Evolutionary conservation across 2,329 filamentous ascomycete genomes (phyloP).

Genomic region (Talaromyces sp.): DNA sequence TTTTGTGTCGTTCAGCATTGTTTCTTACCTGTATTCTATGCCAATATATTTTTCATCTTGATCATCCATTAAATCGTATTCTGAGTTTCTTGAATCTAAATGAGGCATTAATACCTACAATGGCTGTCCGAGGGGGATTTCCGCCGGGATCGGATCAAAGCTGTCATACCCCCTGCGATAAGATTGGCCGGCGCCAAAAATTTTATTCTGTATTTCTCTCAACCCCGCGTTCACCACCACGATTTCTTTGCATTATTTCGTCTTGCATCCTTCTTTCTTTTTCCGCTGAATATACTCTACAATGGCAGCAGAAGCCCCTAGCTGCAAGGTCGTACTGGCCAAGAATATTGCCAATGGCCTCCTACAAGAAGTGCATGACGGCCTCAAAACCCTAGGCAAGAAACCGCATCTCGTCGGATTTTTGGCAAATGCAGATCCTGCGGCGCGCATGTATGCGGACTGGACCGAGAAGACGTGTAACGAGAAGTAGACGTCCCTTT

Average conservation of each 20-base stretch:
- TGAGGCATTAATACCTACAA: no score
- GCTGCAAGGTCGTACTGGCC: conserved; percentile 88
- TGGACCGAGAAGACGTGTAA: conserved; percentile 95
- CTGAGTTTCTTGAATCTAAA: no score
- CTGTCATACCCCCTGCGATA: conserved; percentile 1
- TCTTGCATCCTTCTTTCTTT: not conserved
- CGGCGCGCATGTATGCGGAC: conserved; percentile 88
- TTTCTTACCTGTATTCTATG: conserved; percentile 4
- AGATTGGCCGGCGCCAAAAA: conserved; percentile 16
- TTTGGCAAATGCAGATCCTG: conserved; percentile 85
- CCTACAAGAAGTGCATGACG: conserved; percentile 71
- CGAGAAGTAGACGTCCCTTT: conserved; percentile 64
- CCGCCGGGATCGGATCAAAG: conserved; percentile 16
- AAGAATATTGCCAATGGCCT: conserved; percentile 80
- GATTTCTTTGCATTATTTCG: not conserved
- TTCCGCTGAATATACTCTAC: not conserved
- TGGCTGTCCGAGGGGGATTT: not conserved
- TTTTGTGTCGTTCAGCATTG: conserved; percentile 2
- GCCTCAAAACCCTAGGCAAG: conserved; percentile 66
- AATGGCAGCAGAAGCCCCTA: conserved; percentile 2
- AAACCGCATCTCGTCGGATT: conserved; percentile 83
- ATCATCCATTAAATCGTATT: not conserved
- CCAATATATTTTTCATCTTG: not conserved
- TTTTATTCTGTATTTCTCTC: conserved; percentile 6
- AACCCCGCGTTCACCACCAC: conserved; percentile 10